phyloP scores from a whole-genome alignment of 257 asterid species.

The Nicotiana benthamiana region DNA sequence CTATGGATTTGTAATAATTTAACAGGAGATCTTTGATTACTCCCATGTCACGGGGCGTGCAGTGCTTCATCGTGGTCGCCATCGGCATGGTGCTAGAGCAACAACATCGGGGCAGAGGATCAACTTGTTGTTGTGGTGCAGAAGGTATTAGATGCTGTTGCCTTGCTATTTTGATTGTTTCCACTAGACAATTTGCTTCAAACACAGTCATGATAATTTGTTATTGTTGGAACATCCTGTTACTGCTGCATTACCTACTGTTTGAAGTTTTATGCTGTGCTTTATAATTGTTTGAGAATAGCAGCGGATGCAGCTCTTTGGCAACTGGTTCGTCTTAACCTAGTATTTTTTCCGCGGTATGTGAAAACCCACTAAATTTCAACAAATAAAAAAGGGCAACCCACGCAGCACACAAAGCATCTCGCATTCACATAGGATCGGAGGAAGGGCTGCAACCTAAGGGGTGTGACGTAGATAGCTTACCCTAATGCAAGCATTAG shows the following conservation, averaged over 20 bases:
- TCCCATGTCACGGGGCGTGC: conserved; percentile 78
- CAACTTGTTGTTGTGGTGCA: conserved; percentile 85
- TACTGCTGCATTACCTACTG: background rate
- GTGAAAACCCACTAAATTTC: too few species aligned
- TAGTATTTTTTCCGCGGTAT: too few species aligned
- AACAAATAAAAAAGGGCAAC: too few species aligned
- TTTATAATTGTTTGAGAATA: background rate
- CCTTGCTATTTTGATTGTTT: background rate
- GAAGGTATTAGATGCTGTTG: conserved; percentile 50
- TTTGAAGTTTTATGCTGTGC: background rate
- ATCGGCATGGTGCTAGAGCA: conserved; percentile 98
- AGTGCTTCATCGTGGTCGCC: conserved; percentile 94
- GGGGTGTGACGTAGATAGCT: too few species aligned
- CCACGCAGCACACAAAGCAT: too few species aligned
- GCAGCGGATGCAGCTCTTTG: too few species aligned
- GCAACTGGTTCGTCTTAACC: too few species aligned
- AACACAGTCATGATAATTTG: background rate
- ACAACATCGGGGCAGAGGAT: conserved; percentile 81
- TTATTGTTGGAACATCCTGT: background rate
- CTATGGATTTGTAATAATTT: conserved; percentile 21
- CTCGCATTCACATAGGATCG: too few species aligned
- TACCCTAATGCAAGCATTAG: too few species aligned
- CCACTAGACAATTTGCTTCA: background rate
- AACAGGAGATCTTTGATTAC: conserved; percentile 78
- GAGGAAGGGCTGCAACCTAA: too few species aligned